Conservation (phyloP, 129 eudicot species). For the Centaurea solstitialis region DNA sequence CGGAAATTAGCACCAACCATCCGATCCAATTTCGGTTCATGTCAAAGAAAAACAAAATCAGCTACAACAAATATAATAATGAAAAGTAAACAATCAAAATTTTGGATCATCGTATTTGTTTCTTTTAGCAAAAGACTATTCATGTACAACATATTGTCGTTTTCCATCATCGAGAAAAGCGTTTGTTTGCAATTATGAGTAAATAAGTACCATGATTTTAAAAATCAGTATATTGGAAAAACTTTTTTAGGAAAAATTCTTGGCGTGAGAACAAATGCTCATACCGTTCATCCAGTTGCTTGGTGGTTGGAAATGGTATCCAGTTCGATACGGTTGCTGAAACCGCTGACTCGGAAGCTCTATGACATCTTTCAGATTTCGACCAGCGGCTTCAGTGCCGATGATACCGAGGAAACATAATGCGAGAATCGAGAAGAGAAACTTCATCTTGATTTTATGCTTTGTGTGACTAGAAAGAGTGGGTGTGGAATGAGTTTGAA, state of each 20-base stretch:
- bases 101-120: neutral
- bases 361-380: conserved; percentile 10
- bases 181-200: neutral
- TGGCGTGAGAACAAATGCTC: neutral
- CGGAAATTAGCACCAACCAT: neutral
- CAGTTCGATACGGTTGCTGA: conserved; percentile 67
- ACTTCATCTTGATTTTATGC: conserved; percentile 4
- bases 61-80: neutral
- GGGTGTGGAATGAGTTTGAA: conserved; percentile 10
- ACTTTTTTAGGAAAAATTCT: neutral
- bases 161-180: no score
- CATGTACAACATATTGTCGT: neutral
- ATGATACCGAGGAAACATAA: conserved; percentile 16
- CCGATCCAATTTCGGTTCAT: conserved; percentile 1
- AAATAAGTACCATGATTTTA: neutral
- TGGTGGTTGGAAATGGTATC: conserved; percentile 78
- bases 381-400: conserved; percentile 2
- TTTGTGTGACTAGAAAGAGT: conserved; percentile 12
- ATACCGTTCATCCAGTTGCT: conserved; percentile 81
- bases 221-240: neutral
- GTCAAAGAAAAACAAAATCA: conserved; percentile 13
- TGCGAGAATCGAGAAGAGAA: conserved; percentile 14
- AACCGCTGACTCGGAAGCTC: neutral
- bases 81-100: neutral
- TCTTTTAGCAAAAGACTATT: neutral